phyloP scores from a whole-genome alignment of 164 flowering plant species.

The Pachysandra terminalis region DNA sequence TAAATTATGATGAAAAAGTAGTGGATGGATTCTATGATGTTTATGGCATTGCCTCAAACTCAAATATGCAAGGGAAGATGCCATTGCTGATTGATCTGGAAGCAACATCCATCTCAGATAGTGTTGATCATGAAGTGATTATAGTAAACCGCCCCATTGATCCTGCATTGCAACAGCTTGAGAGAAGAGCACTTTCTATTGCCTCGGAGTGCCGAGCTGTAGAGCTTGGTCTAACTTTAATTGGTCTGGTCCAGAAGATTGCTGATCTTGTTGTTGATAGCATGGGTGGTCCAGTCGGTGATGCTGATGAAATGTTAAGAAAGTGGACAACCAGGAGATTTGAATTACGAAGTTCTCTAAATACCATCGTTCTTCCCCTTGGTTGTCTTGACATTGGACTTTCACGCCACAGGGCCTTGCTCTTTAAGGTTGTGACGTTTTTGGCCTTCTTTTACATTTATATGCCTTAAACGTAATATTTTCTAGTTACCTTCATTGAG shows the following conservation, averaged over 20 bases:
- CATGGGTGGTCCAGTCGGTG: conserved; percentile 95
- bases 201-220: conserved; percentile 44
- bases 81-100: conserved; percentile 81
- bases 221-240: conserved; percentile 32
- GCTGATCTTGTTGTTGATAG: conserved; percentile 79
- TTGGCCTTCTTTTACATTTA: neutral
- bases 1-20: conserved; percentile 85
- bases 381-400: conserved; percentile 88
- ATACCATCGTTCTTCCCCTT: conserved; percentile 71
- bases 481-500: neutral
- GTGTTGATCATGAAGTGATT: conserved; percentile 76
- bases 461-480: neutral
- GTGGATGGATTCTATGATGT: conserved; percentile 95
- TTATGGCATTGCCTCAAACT: conserved; percentile 49
- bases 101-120: conserved; percentile 46
- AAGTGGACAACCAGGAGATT: conserved; percentile 68
- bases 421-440: conserved; percentile 73
- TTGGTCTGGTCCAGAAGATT: conserved; percentile 73
- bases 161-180: conserved; percentile 63
- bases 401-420: conserved; percentile 96
- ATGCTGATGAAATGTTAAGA: conserved; percentile 78
- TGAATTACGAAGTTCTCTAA: conserved; percentile 54
- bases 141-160: conserved; percentile 71
- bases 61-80: conserved; percentile 57
- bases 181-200: conserved; percentile 48